phyloP scores from a whole-genome alignment of 2,329 filamentous ascomycete species.

The Xylaria sp. region DNA sequence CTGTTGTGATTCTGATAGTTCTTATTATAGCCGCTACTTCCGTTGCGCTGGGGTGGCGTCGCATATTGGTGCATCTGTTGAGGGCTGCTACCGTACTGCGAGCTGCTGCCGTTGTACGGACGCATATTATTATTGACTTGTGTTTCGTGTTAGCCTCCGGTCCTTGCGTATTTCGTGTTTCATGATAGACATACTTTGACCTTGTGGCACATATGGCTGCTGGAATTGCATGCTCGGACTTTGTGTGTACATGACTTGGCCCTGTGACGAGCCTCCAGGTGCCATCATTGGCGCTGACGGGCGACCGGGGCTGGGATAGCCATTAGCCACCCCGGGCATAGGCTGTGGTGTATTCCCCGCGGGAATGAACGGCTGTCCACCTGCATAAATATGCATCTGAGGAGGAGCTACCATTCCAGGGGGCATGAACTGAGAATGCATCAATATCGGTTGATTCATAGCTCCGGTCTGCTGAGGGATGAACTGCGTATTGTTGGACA shows the following conservation, averaged over 20 bases:
- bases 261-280: slow-evolving; percentile 91
- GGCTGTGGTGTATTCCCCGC: slow-evolving; percentile 60
- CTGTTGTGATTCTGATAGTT: slow-evolving; percentile 53
- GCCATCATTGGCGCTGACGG: slow-evolving; percentile 88
- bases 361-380: slow-evolving; percentile 68
- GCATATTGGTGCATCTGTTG: slow-evolving; percentile 69
- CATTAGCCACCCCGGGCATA: slow-evolving; percentile 68
- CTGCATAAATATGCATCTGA: slow-evolving; percentile 84
- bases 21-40: slow-evolving; percentile 59
- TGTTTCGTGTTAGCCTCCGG: slow-evolving; percentile 46
- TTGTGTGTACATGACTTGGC: slow-evolving; percentile 79
- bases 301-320: slow-evolving; percentile 87
- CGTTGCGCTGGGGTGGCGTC: slow-evolving; percentile 62
- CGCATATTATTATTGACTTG: slow-evolving; percentile 66
- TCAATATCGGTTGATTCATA: slow-evolving; percentile 84
- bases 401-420: slow-evolving; percentile 72
- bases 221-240: slow-evolving; percentile 76
- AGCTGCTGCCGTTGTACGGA: slow-evolving; percentile 60
- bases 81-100: slow-evolving; percentile 68
- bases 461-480: slow-evolving; percentile 71
- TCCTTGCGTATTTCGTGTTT: slow-evolving; percentile 26
- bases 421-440: slow-evolving; percentile 76
- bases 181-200: slow-evolving; percentile 69
- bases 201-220: slow-evolving; percentile 76
- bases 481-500: slow-evolving; percentile 75